Conservation (phyloP, 345 rosid genomes). For the Cochlearia excelsa region DNA sequence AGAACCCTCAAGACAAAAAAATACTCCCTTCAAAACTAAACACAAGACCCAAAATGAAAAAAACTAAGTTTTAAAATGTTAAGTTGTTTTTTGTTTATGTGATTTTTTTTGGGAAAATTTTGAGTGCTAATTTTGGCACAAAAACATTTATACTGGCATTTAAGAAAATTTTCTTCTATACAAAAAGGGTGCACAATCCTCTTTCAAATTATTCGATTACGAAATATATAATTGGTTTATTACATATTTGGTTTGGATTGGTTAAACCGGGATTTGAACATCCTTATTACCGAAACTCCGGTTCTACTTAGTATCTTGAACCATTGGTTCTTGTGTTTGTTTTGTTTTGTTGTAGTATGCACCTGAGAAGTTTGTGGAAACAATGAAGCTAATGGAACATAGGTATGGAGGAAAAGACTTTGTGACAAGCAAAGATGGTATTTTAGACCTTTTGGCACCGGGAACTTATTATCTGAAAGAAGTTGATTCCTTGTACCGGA, state of each 20-base stretch:
- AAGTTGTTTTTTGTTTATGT: too few species aligned
- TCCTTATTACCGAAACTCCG: background rate
- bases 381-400: conserved; percentile 90
- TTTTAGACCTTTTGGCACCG: conserved; percentile 65
- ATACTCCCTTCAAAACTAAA: too few species aligned
- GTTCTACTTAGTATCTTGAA: background rate
- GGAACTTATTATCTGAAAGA: conserved; percentile 90
- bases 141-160: too few species aligned
- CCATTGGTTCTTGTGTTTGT: background rate
- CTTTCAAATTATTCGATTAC: too few species aligned
- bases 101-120: too few species aligned
- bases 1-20: too few species aligned
- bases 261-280: background rate
- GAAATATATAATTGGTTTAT: too few species aligned
- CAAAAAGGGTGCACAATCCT: too few species aligned
- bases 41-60: too few species aligned
- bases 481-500: conserved; percentile 86
- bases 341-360: conserved; percentile 46
- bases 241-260: too few species aligned
- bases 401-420: conserved; percentile 96
- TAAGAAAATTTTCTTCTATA: background rate
- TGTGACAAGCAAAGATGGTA: conserved; percentile 80
- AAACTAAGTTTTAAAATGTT: too few species aligned
- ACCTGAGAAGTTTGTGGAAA: conserved; percentile 84
- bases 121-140: too few species aligned